Evolutionary conservation across 768 basidiomycete species (phyloP).

Genomic region (Mycena chlorophos): DNA sequence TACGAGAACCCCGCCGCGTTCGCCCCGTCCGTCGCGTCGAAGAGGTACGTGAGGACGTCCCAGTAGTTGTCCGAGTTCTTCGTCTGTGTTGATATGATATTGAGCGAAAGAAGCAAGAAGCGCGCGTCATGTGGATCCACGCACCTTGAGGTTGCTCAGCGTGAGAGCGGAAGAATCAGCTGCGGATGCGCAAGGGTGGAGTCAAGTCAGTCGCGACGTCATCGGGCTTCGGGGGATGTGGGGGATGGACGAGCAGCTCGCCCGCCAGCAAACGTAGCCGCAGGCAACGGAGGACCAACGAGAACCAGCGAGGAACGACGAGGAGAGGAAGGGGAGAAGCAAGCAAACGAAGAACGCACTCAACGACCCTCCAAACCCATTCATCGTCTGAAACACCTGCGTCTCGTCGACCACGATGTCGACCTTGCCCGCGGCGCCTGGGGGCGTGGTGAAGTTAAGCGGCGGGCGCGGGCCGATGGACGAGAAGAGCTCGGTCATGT

Average conservation of each 20-base stretch:
- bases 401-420: conserved; percentile 63
- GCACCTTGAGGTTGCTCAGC: conserved; percentile 70
- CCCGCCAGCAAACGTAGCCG: too few species aligned
- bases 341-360: too few species aligned
- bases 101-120: too few species aligned
- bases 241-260: too few species aligned
- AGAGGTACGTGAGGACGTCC: conserved; percentile 57
- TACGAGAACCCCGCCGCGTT: conserved; percentile 68
- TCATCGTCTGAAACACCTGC: conserved; percentile 56
- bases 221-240: too few species aligned
- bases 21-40: conserved; percentile 59
- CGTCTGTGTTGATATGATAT: too few species aligned
- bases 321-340: too few species aligned
- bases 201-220: too few species aligned
- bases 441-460: conserved; percentile 59
- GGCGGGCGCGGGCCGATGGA: conserved; percentile 45
- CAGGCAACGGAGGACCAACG: too few species aligned
- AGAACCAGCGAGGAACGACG: too few species aligned
- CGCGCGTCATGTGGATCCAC: too few species aligned
- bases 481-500: conserved; percentile 51
- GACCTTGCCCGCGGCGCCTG: conserved; percentile 54
- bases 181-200: conserved; percentile 33
- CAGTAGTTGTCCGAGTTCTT: conserved; percentile 59
- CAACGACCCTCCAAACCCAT: conserved; percentile 66
- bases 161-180: conserved; percentile 71